Percentiles rank a stretch among this genome's conserved stretches.
phyloP scores from a whole-genome alignment of 306 rosid genomes.

The Vigna trinervia region DNA sequence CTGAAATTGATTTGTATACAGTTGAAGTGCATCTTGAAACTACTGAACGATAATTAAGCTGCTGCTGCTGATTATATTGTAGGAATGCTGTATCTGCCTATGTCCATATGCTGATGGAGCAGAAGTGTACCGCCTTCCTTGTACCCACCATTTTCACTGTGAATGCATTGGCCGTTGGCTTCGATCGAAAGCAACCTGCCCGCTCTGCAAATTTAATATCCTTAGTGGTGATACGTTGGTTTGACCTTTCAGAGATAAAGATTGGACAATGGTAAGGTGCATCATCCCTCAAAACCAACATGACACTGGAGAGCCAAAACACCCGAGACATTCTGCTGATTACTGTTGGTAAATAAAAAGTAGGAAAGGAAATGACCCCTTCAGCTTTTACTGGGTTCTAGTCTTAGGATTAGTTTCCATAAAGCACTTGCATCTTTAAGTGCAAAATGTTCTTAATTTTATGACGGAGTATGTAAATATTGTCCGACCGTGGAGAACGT shows the following conservation, averaged over 20 bases:
- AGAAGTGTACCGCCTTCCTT: constrained; percentile 77
- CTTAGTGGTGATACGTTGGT: constrained; percentile 75
- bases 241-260: constrained; percentile 44
- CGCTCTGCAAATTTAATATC: constrained; percentile 81
- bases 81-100: constrained; percentile 94
- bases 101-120: constrained; percentile 70
- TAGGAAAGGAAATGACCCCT: constrained; percentile 27
- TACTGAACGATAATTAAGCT: constrained; percentile 37
- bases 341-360: constrained; percentile 41
- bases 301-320: constrained; percentile 28
- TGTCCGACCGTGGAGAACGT: constrained; percentile 28
- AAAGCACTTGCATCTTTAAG: constrained; percentile 32
- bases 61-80: constrained; percentile 23
- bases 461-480: constrained; percentile 49
- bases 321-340: constrained; percentile 57
- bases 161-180: constrained; percentile 91
- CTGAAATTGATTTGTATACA: background rate
- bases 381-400: constrained; percentile 8
- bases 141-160: constrained; percentile 86
- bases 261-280: constrained; percentile 20
- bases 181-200: constrained; percentile 80
- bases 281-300: constrained; percentile 18
- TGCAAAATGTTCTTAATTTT: constrained; percentile 39
- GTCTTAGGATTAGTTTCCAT: constrained; percentile 42
- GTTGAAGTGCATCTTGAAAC: constrained; percentile 16